Base-by-base conservation (phyloP, 495 filamentous ascomycete species). In the Tuber borchii region DNA sequence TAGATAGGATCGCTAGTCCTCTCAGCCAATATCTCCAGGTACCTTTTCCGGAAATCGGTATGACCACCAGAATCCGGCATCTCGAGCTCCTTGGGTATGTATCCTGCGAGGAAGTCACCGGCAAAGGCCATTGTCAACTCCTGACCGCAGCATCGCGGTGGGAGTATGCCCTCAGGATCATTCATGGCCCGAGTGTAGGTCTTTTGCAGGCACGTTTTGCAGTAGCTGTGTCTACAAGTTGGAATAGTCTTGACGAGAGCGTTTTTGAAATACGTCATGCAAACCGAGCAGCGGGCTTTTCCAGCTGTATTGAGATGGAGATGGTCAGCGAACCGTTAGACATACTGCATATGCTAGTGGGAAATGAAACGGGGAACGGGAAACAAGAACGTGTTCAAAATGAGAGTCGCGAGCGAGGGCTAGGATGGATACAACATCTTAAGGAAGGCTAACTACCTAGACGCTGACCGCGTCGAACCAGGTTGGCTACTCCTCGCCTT, bases 131-230 rank as follows among this genome's bases (percentile, higher is more conserved):
- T 56, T 8, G 76, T 79, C 20, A 79, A 78, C 71, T 79, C 78
- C 17, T 45, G 43, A 17, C 78, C 78, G 17, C 78, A 79, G 20
- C 78, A 79, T 31, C 78, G 78, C 12, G 78, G 78, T 2, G 78
- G 78, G 2, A 79, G 22, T 2, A 61, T 51, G 22, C 70, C 44
- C 5, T 79, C 76, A 20, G 76, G 61, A 17, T 79, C 78, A 39
- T 34, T 45, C 17, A 79, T 22, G 34, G 71, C 40, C 31, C 78
- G 78, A 2, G 73, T 73, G 84, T 85, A 80, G 19, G 73, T 81
- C 1, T 74, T 78, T 7, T 78, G 79, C 16, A 80, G 78, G 26
- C 79, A 80, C 16, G 65, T 19, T 3, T 78, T 78, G 69, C 79
- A 80, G 74, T 80, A 80, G 37, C 48, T 80, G 69, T 80, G 79